phyloP scores from a whole-genome alignment of 495 filamentous ascomycete genomes.

The Penicillium maclennaniae region DNA sequence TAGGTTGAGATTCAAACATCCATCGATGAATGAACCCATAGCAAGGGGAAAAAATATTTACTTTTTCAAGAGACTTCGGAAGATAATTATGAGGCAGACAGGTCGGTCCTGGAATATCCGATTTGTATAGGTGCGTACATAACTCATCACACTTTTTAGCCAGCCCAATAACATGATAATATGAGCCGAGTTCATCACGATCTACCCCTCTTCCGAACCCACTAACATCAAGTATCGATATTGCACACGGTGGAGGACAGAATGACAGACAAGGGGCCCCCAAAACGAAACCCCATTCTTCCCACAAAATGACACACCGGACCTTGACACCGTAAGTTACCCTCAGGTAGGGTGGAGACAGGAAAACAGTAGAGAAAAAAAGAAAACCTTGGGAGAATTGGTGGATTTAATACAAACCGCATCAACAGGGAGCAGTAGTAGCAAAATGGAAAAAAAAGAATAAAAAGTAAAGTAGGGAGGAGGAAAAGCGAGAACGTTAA shows the following conservation, averaged over 20 bases:
- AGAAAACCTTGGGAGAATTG: conserved; percentile 35
- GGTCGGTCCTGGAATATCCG: conserved; percentile 18
- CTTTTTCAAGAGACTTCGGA: not conserved
- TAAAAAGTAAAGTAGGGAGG: conserved; percentile 18
- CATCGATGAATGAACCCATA: too few species aligned
- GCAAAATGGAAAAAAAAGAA: conserved; percentile 23
- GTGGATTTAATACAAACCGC: conserved; percentile 35
- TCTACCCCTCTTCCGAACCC: conserved; percentile 24
- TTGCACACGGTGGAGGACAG: conserved; percentile 18
- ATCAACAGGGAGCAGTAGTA: conserved; percentile 24
- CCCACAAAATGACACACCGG: conserved; percentile 21
- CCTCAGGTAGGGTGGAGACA: conserved; percentile 4
- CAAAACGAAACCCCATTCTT: conserved; percentile 21
- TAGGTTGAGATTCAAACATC: too few species aligned
- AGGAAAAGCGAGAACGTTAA: conserved; percentile 16
- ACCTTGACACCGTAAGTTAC: conserved; percentile 28
- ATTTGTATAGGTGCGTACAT: conserved; percentile 28
- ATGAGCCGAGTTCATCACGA: conserved; percentile 20
- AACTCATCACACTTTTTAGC: conserved; percentile 31
- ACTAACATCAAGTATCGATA: conserved; percentile 20
- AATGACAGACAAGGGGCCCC: conserved; percentile 11
- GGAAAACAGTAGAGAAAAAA: conserved; percentile 15
- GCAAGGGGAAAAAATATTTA: too few species aligned
- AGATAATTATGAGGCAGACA: not conserved
- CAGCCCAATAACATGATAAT: conserved; percentile 22